These are phyloP conservation scores for Harrya chromipes DNA, from an alignment of 768 basidiomycete genomes.

Conservation along the genomic window DNA sequence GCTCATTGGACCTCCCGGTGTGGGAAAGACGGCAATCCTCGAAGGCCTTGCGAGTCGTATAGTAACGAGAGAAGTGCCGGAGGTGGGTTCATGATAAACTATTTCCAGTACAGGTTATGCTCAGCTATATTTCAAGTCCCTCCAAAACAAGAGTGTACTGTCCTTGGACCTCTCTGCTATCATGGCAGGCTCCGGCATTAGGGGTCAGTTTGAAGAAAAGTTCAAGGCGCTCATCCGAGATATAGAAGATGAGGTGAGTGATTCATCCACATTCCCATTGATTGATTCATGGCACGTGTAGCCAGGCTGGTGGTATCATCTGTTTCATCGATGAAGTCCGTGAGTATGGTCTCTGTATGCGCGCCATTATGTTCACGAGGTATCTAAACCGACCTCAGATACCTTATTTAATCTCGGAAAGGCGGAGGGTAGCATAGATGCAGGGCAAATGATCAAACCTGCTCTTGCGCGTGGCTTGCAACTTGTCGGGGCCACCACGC, in stretches of 20 bases:
- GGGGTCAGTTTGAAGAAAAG: conserved; percentile 92
- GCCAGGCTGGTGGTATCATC: conserved; percentile 70
- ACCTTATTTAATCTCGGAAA: conserved; percentile 87
- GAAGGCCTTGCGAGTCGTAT: conserved; percentile 89
- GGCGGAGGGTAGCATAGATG: conserved; percentile 88
- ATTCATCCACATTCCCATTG: conserved; percentile 26
- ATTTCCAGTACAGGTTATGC: background rate
- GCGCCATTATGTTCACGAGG: background rate
- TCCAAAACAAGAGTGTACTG: conserved; percentile 85
- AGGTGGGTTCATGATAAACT: conserved; percentile 44
- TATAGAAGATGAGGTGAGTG: conserved; percentile 74
- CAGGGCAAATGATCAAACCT: conserved; percentile 92
- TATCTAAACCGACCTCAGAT: conserved; percentile 37
- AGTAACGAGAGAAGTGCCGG: conserved; percentile 86
- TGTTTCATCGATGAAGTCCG: conserved; percentile 96
- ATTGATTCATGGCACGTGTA: conserved; percentile 12
- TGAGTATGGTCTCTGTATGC: conserved; percentile 39
- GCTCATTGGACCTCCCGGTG: conserved; percentile 85
- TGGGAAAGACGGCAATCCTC: conserved; percentile 90
- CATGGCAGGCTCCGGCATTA: conserved; percentile 86
- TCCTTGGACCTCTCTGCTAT: conserved; percentile 82
- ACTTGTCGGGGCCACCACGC: conserved; percentile 88
- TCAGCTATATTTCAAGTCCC: conserved; percentile 46
- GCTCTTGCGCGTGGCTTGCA: conserved; percentile 84
- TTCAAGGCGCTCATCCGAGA: conserved; percentile 89